Evolutionary conservation across 257 asterid genomes (phyloP).

Genomic region (Paraleonurus japonicus): DNA sequence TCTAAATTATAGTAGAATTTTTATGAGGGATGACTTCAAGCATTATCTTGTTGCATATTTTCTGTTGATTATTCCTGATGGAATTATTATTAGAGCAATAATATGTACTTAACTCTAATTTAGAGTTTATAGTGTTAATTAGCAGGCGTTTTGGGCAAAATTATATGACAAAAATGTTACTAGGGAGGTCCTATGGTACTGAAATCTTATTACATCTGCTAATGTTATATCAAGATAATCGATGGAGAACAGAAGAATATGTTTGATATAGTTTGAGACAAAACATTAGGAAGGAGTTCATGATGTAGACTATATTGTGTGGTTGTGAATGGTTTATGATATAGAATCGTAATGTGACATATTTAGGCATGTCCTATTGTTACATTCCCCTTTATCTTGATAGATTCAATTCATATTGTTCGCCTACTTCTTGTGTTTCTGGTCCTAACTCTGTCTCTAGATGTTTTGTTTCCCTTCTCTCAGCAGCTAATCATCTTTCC

Average conservation of each 20-base stretch:
- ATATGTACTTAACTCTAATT: constrained; percentile 3
- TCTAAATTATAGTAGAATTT: not conserved
- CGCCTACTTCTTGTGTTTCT: not conserved
- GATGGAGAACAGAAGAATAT: not conserved
- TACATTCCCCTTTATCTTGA: constrained; percentile 4
- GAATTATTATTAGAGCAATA: not conserved
- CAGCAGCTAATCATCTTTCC: not conserved
- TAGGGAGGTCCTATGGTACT: not conserved
- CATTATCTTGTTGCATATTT: not conserved
- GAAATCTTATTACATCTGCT: not conserved
- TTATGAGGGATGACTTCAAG: not conserved
- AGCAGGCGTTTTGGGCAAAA: not conserved
- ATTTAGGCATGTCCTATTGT: not conserved
- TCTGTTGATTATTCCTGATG: constrained; percentile 5
- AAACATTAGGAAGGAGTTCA: not conserved
- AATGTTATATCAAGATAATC: not conserved
- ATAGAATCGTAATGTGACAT: not conserved
- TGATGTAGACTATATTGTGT: not conserved
- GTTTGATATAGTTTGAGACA: not conserved
- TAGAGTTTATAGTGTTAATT: not conserved
- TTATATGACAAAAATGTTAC: not conserved
- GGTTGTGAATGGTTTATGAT: not conserved
- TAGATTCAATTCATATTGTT: not conserved
- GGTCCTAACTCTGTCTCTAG: not conserved
- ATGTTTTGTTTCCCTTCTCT: not conserved